Conservation (phyloP, 352 stramenopile genomes). For the Nothophytophthora sp. region DNA sequence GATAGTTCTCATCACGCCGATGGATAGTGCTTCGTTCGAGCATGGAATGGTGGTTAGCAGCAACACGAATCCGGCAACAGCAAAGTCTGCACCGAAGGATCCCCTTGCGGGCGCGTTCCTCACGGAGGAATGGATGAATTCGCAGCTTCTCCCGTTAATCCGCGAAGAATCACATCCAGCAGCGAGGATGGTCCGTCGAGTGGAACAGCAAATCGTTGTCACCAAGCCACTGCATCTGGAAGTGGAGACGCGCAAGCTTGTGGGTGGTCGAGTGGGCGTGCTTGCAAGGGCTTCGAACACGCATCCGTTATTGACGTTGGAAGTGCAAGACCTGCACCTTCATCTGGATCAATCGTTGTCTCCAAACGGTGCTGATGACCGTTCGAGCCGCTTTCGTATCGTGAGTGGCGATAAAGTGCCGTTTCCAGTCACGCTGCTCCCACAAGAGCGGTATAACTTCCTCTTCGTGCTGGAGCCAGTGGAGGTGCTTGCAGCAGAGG, state of each 20-base stretch:
- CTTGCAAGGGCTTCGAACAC: constrained; percentile 50
- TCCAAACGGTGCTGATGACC: neutral
- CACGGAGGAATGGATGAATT: constrained; percentile 33
- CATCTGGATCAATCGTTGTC: constrained; percentile 55
- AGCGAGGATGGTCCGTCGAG: constrained; percentile 38
- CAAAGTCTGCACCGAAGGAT: too few species aligned
- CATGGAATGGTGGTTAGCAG: neutral
- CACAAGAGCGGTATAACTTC: constrained; percentile 72
- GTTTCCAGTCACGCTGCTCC: constrained; percentile 56
- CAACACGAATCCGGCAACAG: too few species aligned
- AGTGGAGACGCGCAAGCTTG: constrained; percentile 52
- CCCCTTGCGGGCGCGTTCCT: constrained; percentile 19
- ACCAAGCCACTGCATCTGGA: constrained; percentile 58
- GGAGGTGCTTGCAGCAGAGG: constrained; percentile 12
- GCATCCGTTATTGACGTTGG: constrained; percentile 37
- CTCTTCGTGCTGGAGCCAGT: constrained; percentile 45
- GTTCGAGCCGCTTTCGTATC: constrained; percentile 30
- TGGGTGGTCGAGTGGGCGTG: constrained; percentile 42
- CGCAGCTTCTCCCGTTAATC: constrained; percentile 45
- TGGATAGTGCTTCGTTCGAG: constrained; percentile 9
- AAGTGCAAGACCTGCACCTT: constrained; percentile 63
- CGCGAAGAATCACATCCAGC: constrained; percentile 43
- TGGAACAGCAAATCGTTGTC: constrained; percentile 51
- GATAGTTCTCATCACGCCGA: constrained; percentile 50
- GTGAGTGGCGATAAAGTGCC: constrained; percentile 40